Evolutionary conservation across 345 rosid species (phyloP), one percentile per base, ranked within the genome.

Genomic region (Moricandia moricandioides): DNA sequence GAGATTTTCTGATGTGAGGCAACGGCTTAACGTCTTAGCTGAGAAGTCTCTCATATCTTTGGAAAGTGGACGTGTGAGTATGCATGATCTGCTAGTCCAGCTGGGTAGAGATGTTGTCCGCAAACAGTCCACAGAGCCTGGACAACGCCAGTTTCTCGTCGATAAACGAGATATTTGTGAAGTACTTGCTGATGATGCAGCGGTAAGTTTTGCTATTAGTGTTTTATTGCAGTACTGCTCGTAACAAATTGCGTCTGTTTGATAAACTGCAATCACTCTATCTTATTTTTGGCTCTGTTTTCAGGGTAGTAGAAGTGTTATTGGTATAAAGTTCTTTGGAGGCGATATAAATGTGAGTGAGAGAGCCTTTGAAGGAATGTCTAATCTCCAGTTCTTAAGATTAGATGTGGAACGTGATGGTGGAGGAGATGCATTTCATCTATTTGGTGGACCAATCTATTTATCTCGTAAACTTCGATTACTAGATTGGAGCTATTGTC

Each of bases 31-130:
- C 24, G 7, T 65, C 1, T 30, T 65, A 65, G 27, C 39, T 29
- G 58, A 65, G 0, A 65, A 47, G 4, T 45, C 57, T 47, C 70
- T 65, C 57, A 65, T 65, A 65, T 27, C 14, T 65, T 4, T 58
- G 1, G 55, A 5, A 16, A 49, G 4, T 0, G 55, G 1, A 16
- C 0, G 0, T 0, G 24, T 49, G 8, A 2, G 0, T 7, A 16
- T 49, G 55, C 55, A 49, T 16, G 55, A 49, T 49, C 55, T 49
- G 24, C 55, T 49, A 49, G 55, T 49, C 55, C 21, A 49, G 55
- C 24, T 49, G 55, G 55, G 55, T 49, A 49, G 24, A 49, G 8
- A 16, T 49, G 16, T 49, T 16, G 55, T 14, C 21, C 55, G 55
- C 21, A 49, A 49, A 2, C 55, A 49, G 55, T 49, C 54, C 18